These are phyloP conservation scores for Plasmodium malariae DNA, from an alignment of 169 alveolate species.

Conservation along the genomic window DNA sequence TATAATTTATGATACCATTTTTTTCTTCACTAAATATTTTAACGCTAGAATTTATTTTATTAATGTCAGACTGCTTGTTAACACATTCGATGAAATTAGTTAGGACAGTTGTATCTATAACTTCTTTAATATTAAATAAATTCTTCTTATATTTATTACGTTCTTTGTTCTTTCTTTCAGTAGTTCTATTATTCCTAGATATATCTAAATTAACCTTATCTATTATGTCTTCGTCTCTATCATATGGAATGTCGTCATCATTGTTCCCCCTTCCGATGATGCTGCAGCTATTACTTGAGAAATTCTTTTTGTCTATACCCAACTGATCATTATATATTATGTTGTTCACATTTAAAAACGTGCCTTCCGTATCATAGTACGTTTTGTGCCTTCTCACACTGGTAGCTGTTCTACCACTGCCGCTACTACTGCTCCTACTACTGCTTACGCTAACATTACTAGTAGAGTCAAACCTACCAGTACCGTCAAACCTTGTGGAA, in stretches of 20 bases:
- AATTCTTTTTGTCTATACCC: neutral
- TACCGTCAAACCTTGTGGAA: too few relatives aligned
- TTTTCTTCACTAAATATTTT: neutral
- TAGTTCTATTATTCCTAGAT: neutral
- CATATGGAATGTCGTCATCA: neutral
- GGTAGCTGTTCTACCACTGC: neutral
- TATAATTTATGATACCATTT: neutral
- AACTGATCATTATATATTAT: conserved; percentile 2
- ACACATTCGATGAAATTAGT: conserved; percentile 34
- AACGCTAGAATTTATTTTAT: neutral
- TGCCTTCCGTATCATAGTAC: neutral
- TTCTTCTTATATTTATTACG: neutral
- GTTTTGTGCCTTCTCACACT: neutral
- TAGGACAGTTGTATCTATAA: conserved; percentile 30
- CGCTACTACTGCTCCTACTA: too few relatives aligned
- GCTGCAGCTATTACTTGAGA: neutral
- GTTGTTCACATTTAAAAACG: neutral
- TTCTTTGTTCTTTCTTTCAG: neutral
- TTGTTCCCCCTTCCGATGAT: neutral
- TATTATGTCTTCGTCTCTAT: conserved; percentile 11
- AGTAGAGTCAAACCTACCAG: too few relatives aligned
- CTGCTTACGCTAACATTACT: too few relatives aligned
- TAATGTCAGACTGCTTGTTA: conserved; percentile 7
- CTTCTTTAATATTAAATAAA: conserved; percentile 9
- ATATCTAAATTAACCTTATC: conserved; percentile 17